Conservation (phyloP, 768 basidiomycete genomes). For the Dioszegia aurantiaca region DNA sequence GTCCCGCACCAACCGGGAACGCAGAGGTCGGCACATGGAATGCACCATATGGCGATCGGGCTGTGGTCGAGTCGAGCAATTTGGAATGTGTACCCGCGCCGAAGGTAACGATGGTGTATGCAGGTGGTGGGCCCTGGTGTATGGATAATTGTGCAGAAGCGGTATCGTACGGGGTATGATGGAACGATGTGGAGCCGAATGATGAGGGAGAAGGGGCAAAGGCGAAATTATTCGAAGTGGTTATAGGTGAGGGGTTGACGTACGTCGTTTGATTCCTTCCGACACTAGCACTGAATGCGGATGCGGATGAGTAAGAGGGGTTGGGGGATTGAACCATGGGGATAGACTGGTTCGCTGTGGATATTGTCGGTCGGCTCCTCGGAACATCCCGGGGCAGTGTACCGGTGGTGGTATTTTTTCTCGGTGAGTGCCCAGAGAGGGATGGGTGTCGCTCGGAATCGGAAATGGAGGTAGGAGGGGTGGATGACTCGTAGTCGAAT, state of each 20-base stretch:
- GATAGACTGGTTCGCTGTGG: background rate
- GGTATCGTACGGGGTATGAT: slow-evolving; percentile 4
- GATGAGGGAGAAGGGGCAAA: slow-evolving; percentile 22
- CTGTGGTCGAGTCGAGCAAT: slow-evolving; percentile 73
- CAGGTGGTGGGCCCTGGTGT: slow-evolving; percentile 59
- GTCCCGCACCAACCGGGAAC: slow-evolving; percentile 53
- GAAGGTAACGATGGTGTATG: slow-evolving; percentile 69
- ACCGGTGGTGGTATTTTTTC: background rate
- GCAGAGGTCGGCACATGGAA: slow-evolving; percentile 51
- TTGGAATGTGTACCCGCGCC: slow-evolving; percentile 83
- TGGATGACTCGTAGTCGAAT: background rate
- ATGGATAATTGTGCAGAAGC: slow-evolving; percentile 16
- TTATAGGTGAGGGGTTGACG: slow-evolving; percentile 43
- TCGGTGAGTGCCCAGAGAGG: background rate
- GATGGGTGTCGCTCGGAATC: background rate
- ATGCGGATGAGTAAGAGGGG: slow-evolving; percentile 8
- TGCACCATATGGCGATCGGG: slow-evolving; percentile 54
- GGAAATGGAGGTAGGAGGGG: slow-evolving; percentile 4
- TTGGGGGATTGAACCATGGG: background rate
- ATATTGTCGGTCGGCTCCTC: no score
- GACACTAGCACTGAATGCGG: background rate
- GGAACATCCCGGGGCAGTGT: background rate
- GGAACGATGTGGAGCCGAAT: slow-evolving; percentile 25
- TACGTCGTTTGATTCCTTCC: slow-evolving; percentile 34
- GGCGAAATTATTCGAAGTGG: slow-evolving; percentile 22